phyloP scores from a whole-genome alignment of 179 eudicot genomes.

The Spinacia oleracea region DNA sequence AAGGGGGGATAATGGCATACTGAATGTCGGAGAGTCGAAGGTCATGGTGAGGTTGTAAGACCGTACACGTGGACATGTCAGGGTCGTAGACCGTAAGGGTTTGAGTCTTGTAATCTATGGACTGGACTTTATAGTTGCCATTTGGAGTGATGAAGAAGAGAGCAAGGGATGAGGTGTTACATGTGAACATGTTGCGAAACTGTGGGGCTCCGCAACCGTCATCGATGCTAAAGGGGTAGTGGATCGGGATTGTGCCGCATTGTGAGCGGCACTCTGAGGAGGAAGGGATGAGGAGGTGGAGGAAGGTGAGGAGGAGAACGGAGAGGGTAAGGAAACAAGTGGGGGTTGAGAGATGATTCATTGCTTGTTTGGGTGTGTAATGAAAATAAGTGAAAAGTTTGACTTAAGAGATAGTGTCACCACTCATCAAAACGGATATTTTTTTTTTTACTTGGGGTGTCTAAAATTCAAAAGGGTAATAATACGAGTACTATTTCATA shows the following conservation, averaged over 20 bases:
- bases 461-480: no score
- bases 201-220: conserved; percentile 90
- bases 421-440: neutral
- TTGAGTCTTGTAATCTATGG: conserved; percentile 62
- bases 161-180: conserved; percentile 46
- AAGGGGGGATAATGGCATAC: conserved; percentile 67
- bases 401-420: neutral
- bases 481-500: no score
- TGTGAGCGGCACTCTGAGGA: conserved; percentile 49
- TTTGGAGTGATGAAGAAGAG: conserved; percentile 79
- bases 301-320: conserved; percentile 25
- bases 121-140: conserved; percentile 81
- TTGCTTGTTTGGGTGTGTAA: neutral
- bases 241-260: conserved; percentile 64
- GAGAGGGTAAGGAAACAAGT: conserved; percentile 1
- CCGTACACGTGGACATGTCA: conserved; percentile 91
- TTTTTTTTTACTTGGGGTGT: no score
- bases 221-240: conserved; percentile 82
- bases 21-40: conserved; percentile 62
- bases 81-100: conserved; percentile 72
- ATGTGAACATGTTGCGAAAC: conserved; percentile 68
- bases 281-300: conserved; percentile 5
- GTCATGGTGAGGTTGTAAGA: conserved; percentile 89
- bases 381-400: neutral
- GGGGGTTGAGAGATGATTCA: conserved; percentile 18